A percentile compares a stretch with the other conserved stretches of the same genome.
These are phyloP conservation scores for Coniochaeta hoffmannii DNA, from an alignment of 2,329 filamentous ascomycete genomes.

Conservation along the genomic window DNA sequence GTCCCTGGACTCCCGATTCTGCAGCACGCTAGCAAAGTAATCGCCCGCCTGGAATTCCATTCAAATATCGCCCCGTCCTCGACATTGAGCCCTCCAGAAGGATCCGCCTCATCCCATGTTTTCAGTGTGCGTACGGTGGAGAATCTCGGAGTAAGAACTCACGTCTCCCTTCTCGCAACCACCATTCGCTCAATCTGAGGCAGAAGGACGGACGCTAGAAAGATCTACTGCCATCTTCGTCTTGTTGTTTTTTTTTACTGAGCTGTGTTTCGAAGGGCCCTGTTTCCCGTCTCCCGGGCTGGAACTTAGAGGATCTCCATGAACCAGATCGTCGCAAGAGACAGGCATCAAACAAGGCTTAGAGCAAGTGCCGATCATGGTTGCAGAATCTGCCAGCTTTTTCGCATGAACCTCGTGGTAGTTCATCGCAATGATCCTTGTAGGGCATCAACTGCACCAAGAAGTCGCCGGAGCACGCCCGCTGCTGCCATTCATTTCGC, in stretches of 20 bases:
- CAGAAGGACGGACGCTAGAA: background rate
- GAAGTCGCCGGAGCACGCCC: too few relatives aligned
- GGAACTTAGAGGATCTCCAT: background rate
- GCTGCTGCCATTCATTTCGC: too few relatives aligned
- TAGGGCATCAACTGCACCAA: background rate
- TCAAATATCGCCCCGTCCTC: background rate
- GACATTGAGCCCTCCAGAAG: background rate
- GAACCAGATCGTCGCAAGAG: background rate
- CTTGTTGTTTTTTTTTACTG: background rate
- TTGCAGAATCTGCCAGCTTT: background rate
- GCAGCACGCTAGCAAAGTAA: background rate
- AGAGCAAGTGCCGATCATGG: background rate
- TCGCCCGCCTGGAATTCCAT: background rate
- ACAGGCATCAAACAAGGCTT: background rate
- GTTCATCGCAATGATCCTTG: conserved; percentile 3
- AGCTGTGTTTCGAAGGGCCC: background rate
- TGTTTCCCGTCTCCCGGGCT: background rate
- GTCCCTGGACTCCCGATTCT: conserved; percentile 6
- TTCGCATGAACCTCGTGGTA: background rate
- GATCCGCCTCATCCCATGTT: background rate
- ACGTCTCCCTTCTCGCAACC: background rate
- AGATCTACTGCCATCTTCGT: background rate
- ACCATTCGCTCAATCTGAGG: background rate
- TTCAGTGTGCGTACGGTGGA: background rate
- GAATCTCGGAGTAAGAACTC: background rate